Conservation (phyloP, 108 stramenopile genomes). For the Conticribra weissflogii region DNA sequence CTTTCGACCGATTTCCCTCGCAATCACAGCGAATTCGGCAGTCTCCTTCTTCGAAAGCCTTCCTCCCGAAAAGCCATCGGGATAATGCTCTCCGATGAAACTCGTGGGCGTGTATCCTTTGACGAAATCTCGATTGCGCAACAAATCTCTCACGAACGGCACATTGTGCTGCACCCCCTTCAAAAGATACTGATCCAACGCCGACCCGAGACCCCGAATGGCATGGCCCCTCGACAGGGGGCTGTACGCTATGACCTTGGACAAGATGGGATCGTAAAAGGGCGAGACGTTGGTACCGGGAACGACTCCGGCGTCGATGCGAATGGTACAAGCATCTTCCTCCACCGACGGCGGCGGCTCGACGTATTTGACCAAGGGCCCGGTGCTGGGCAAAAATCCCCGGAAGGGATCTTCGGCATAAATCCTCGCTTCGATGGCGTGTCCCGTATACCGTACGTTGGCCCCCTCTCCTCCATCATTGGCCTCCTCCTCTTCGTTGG, state of each 20-base stretch:
- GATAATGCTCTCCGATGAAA: constrained; percentile 91
- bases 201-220: constrained; percentile 67
- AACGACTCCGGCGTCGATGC: constrained; percentile 93
- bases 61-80: constrained; percentile 89
- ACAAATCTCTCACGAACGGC: constrained; percentile 76
- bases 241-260: constrained; percentile 88
- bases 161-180: constrained; percentile 94
- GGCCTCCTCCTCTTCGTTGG: constrained; percentile 17
- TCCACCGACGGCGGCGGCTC: constrained; percentile 53
- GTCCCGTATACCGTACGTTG: constrained; percentile 67
- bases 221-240: constrained; percentile 62
- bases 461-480: constrained; percentile 43
- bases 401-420: constrained; percentile 98
- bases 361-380: constrained; percentile 69
- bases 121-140: constrained; percentile 74
- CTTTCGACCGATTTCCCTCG: constrained; percentile 49
- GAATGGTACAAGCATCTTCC: constrained; percentile 49
- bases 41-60: constrained; percentile 55
- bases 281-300: constrained; percentile 88
- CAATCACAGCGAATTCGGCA: constrained; percentile 68
- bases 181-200: constrained; percentile 92
- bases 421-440: constrained; percentile 90
- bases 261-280: constrained; percentile 97
- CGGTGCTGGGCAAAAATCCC: constrained; percentile 92
- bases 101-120: constrained; percentile 90